Percentiles rank a stretch among this genome's conserved stretches.
Evolutionary conservation across 2,329 filamentous ascomycete species (phyloP).

Genomic region (Hypocreales sp.): DNA sequence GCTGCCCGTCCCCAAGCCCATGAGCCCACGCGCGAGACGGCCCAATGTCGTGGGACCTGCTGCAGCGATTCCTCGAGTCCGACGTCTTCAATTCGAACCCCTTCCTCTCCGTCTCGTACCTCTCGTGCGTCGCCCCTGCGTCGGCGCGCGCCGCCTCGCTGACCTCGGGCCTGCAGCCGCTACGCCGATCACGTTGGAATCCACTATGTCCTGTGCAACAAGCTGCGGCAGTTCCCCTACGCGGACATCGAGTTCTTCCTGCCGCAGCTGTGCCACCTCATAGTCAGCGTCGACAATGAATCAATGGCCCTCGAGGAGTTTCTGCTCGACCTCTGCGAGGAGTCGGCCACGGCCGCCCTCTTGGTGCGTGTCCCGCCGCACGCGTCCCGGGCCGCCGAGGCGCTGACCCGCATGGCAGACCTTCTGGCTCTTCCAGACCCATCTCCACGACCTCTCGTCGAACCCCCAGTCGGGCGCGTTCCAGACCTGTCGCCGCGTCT

Average conservation of each 20-base stretch:
- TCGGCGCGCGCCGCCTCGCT: not conserved
- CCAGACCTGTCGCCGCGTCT: constrained; percentile 68
- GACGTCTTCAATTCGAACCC: constrained; percentile 89
- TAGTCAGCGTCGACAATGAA: constrained; percentile 80
- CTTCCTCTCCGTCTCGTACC: constrained; percentile 75
- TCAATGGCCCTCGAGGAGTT: constrained; percentile 86
- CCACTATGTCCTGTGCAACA: constrained; percentile 77
- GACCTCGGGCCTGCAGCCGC: constrained; percentile 34
- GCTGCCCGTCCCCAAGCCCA: constrained; percentile 7
- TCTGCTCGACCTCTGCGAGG: constrained; percentile 70
- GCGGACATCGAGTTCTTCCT: constrained; percentile 90
- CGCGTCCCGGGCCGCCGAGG: constrained; percentile 7
- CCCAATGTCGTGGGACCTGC: constrained; percentile 67
- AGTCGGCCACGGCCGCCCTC: constrained; percentile 71
- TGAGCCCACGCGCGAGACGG: too few species aligned
- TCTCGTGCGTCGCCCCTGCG: constrained; percentile 47
- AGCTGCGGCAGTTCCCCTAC: constrained; percentile 78
- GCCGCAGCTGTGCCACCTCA: constrained; percentile 73
- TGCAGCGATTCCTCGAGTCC: constrained; percentile 83
- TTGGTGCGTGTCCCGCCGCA: constrained; percentile 39
- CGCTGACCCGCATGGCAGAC: constrained; percentile 37
- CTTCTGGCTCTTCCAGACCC: constrained; percentile 83
- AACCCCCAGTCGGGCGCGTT: constrained; percentile 65
- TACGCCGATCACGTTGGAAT: constrained; percentile 85
- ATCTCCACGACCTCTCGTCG: constrained; percentile 63